Evolutionary conservation across 495 filamentous ascomycete species (phyloP), one percentile per base, ranked within the genome.

Genomic region (Daldinia vernicosa): DNA sequence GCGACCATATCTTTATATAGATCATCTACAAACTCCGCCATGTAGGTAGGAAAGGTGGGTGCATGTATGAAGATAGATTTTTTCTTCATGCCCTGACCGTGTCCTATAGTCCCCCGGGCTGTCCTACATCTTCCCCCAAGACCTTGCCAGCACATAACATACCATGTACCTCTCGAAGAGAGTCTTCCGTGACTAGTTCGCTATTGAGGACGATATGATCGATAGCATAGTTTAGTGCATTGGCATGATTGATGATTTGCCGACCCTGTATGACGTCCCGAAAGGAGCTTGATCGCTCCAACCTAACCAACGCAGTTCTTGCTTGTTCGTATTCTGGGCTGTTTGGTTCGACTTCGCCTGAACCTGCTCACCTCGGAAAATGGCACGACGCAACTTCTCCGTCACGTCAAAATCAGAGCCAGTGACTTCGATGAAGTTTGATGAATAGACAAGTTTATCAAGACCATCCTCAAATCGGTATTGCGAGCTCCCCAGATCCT

Each of bases 221-320:
- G 0, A 79, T 74, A 6, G 81, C 63, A 32, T 63, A 77, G 2
- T 39, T 55, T 0, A 79, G 60, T 2, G 81, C 78, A 17, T 75
- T 69, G 15, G 77, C 75, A 45, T 83, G 79, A 17, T 83, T 78
- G 4, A 81, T 67, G 1, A 81, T 65, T 66, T 67, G 68, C 0
- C 74, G 60, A 27, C 75, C 76, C 0, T 33, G 70, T 3, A 74
- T 14, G 8, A 82, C 55, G 12, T 74, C 69, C 26, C 61, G 6
- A 4, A 24, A 14, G 1, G 61, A 65, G 17, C 19, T 35, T 24
- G 57, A 32, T n/a, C 69, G 56, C 5, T 22, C 35, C 45, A 56
- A 22, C 47, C n/a, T 17, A 11, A 61, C 27, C 9, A 67, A 9
- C 2, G 65, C 65, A 14, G 65, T 35, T 11, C 19, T 24, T 39